Percentiles rank a stretch among this genome's conserved stretches.
phyloP scores from a whole-genome alignment of 1,284 basidiomycete genomes.

The Leccinum pachyderme region DNA sequence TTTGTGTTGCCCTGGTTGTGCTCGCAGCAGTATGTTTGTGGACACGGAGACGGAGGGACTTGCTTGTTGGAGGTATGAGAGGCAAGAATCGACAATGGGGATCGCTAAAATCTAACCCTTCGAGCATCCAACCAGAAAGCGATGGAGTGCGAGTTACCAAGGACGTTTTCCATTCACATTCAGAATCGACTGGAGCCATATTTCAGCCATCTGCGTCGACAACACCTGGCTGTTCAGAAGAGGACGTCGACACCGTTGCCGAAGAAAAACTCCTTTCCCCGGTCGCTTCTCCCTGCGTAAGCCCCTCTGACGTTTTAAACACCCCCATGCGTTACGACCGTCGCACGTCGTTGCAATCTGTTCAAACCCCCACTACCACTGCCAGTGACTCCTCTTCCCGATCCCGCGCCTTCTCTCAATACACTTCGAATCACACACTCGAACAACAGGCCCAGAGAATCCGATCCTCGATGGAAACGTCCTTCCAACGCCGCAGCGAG shows the following conservation, averaged over 20 bases:
- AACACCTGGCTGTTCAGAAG: slow-evolving; percentile 24
- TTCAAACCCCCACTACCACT: slow-evolving; percentile 11
- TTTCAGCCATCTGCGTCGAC: slow-evolving; percentile 13
- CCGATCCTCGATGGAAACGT: slow-evolving; percentile 32
- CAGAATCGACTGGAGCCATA: slow-evolving; percentile 23
- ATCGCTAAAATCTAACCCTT: slow-evolving; percentile 27
- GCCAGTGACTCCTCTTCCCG: slow-evolving; percentile 6
- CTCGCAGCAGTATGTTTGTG: slow-evolving; percentile 36
- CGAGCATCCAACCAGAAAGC: slow-evolving; percentile 9
- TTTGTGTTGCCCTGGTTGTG: slow-evolving; percentile 29
- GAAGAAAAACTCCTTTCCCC: slow-evolving; percentile 27
- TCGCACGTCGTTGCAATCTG: slow-evolving; percentile 20
- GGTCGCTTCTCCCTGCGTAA: slow-evolving; percentile 14
- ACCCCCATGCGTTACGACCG: slow-evolving; percentile 21
- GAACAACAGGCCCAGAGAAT: slow-evolving; percentile 32
- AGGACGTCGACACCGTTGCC: slow-evolving; percentile 10
- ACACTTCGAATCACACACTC: slow-evolving; percentile 17
- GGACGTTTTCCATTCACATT: slow-evolving; percentile 15
- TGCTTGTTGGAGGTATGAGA: neutral
- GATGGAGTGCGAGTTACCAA: neutral
- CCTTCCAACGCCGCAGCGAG: slow-evolving; percentile 25
- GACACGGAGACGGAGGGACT: slow-evolving; percentile 22
- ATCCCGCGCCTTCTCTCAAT: slow-evolving; percentile 12
- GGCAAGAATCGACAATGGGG: slow-evolving; percentile 22
- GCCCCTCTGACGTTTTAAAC: slow-evolving; percentile 19